A percentile compares a stretch with the other conserved stretches of the same genome.
phyloP scores from a whole-genome alignment of 352 stramenopile genomes.

The Aphanomyces cochlioides region DNA sequence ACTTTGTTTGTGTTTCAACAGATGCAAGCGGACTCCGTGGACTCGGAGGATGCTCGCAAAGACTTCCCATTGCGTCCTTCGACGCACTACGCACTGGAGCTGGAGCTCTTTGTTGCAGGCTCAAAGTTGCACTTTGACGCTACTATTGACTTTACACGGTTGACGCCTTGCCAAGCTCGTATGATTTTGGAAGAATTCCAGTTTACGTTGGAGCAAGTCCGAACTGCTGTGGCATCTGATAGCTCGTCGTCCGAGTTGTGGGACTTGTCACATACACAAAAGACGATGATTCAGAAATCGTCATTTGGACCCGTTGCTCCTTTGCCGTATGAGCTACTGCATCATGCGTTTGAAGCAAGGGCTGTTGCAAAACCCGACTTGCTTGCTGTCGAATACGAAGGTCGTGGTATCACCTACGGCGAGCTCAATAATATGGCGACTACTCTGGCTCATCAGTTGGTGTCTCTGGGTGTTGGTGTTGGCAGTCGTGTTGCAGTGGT shows the following conservation, averaged over 20 bases:
- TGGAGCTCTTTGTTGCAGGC: background rate
- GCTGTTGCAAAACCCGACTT: slow-evolving; percentile 33
- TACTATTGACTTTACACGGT: background rate
- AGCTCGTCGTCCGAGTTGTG: background rate
- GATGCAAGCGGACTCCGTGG: background rate
- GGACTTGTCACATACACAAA: background rate
- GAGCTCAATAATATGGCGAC: slow-evolving; percentile 36
- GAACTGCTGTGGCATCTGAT: background rate
- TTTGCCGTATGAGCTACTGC: background rate
- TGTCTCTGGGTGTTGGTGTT: slow-evolving; percentile 43
- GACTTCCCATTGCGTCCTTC: background rate
- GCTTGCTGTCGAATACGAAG: slow-evolving; percentile 22
- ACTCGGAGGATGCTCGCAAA: background rate
- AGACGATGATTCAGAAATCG: background rate
- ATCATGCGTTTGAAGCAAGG: background rate
- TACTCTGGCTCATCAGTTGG: slow-evolving; percentile 32
- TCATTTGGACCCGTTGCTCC: background rate
- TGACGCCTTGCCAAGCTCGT: background rate
- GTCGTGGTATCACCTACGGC: slow-evolving; percentile 35
- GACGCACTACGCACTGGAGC: background rate
- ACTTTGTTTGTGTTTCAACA: slow-evolving; percentile 6
- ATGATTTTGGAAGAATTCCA: background rate
- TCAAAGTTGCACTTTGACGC: background rate
- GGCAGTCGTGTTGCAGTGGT: slow-evolving; percentile 31
- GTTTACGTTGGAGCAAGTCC: background rate